These are phyloP conservation scores for Corymbia maculata DNA, from an alignment of 345 rosid species.

Conservation along the genomic window DNA sequence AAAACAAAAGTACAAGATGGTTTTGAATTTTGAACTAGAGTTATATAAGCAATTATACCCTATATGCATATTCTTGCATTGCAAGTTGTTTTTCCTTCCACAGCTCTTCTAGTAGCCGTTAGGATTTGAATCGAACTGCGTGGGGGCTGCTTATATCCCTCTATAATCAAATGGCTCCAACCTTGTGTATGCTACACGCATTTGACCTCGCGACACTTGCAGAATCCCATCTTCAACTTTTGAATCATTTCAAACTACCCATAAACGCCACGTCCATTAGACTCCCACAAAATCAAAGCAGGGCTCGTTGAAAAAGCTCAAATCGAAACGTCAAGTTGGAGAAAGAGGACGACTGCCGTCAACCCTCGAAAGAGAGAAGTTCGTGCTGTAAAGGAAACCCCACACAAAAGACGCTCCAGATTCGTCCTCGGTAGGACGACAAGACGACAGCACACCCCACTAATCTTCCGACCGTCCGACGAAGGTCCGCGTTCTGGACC, in stretches of 20 bases:
- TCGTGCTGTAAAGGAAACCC: neutral
- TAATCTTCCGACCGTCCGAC: neutral
- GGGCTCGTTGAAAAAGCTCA: neutral
- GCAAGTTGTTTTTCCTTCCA: neutral
- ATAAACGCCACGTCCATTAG: neutral
- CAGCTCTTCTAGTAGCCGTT: neutral
- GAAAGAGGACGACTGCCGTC: neutral
- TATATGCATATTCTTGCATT: neutral
- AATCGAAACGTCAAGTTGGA: neutral
- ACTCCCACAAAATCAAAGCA: neutral
- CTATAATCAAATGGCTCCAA: neutral
- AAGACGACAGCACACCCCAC: neutral
- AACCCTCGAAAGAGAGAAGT: neutral
- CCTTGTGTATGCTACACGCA: neutral
- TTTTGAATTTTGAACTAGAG: neutral
- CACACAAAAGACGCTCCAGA: too few species aligned
- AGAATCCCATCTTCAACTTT: neutral
- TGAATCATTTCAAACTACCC: neutral
- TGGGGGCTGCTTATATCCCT: neutral
- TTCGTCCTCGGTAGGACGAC: neutral
- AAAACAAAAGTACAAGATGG: neutral
- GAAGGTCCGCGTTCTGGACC: neutral
- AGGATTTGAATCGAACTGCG: neutral
- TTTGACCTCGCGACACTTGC: neutral
- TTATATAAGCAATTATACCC: neutral